Percentiles rank a stretch among this genome's conserved stretches.
Evolutionary conservation across 768 basidiomycete species (phyloP).

Genomic region (Boletus vinaceobasis): DNA sequence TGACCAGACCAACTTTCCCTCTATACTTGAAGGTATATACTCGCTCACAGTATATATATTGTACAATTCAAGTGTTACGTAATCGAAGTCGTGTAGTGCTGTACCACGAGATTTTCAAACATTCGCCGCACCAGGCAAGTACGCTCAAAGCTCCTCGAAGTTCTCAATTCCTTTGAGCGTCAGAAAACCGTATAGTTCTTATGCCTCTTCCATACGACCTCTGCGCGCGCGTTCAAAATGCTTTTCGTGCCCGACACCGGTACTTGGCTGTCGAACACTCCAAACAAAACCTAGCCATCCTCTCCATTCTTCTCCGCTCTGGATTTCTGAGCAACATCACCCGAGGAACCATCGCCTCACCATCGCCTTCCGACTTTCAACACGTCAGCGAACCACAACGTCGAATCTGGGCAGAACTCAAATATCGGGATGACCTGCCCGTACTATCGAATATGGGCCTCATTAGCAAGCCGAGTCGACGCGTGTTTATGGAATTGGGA

Average conservation of each 20-base stretch:
- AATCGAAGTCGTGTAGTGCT: constrained; percentile 4
- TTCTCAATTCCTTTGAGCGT: neutral
- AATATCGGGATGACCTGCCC: constrained; percentile 87
- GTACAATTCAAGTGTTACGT: constrained; percentile 4
- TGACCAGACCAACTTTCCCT: constrained; percentile 18
- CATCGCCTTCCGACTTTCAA: constrained; percentile 64
- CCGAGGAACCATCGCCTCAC: constrained; percentile 64
- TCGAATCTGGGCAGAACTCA: constrained; percentile 91
- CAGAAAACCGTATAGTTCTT: neutral
- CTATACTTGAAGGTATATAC: neutral
- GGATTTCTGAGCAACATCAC: constrained; percentile 85
- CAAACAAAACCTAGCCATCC: constrained; percentile 87
- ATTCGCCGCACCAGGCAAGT: neutral
- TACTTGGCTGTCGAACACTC: constrained; percentile 76
- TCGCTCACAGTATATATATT: too few species aligned
- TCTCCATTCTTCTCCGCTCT: constrained; percentile 85
- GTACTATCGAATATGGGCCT: constrained; percentile 78
- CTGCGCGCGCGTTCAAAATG: constrained; percentile 88
- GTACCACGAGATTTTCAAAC: neutral
- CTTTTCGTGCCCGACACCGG: constrained; percentile 82
- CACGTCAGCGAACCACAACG: constrained; percentile 58
- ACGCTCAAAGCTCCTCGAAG: neutral
- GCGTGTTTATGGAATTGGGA: constrained; percentile 66
- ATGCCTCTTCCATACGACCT: constrained; percentile 78
- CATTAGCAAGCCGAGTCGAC: constrained; percentile 79